Base-by-base conservation (phyloP, 257 asterid genomes). In the Rehmannia glutinosa region DNA sequence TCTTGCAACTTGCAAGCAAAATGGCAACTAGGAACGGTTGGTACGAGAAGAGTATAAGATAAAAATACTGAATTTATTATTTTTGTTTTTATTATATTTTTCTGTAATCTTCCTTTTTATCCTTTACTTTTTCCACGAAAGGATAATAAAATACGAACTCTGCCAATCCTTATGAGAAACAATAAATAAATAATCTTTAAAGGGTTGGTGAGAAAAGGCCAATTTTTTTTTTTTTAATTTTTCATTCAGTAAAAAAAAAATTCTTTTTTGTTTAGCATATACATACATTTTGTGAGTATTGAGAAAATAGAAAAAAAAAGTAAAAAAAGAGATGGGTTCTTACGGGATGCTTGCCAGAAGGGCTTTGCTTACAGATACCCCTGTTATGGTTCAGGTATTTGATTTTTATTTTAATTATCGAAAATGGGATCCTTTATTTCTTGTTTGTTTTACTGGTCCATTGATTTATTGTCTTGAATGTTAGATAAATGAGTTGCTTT, bases 381-480 rank as follows among this genome's bases (percentile, higher is more conserved):
- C 99, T 74, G 89, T 90, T 68, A 93, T 90, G 97, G 97, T 93
- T 62, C 77, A 93, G 96, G 99, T 92, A 70, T 53, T 65, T 21
- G 30, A 62, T 13, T 5, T 54, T 55, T n/a, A 21, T 52, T 73
- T 47, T 7, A 45, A 16, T 17, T 10, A 45, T 32, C 17, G 53
- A 35, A 25, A 68, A 62, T 50, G 64, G 74, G 80, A 49, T 75
- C 75, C 69, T 20, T 63, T 67, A 5, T 54, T 41, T 23, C 7
- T n/a, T 1, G 25, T 21, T 17, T 9, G 8, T 27, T 42, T 46
- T 19, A 43, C 16, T 49, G 16, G 62, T 63, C 9, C 16, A 69
- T 5, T 49, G 59, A 13, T 55, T 3, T 62, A 8, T 27, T 38
- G 9, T 45, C 55, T 50, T 47, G 16, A 11, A 24, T 57, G 32